Conservation (phyloP, 2,329 filamentous ascomycete species). For the Xylariaceae sp. region DNA sequence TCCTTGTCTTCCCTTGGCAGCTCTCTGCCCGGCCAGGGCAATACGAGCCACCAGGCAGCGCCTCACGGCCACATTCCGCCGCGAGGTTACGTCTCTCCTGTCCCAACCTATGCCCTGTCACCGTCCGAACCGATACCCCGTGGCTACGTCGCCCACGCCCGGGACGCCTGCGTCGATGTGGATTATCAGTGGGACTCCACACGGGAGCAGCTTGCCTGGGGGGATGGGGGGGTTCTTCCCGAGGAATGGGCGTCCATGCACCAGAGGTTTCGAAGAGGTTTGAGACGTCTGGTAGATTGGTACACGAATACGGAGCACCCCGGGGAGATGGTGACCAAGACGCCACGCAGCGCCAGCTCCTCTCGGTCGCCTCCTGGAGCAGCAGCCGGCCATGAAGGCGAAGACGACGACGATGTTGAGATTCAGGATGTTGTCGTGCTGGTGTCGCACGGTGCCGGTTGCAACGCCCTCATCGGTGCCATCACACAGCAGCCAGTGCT, state of each 20-base stretch:
- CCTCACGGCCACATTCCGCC: slow-evolving; percentile 7
- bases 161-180: slow-evolving; percentile 76
- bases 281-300: slow-evolving; percentile 76
- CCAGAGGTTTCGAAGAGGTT: slow-evolving; percentile 71
- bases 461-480: slow-evolving; percentile 89
- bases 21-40: slow-evolving; percentile 9
- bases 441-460: slow-evolving; percentile 90
- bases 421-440: slow-evolving; percentile 75
- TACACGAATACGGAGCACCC: slow-evolving; percentile 55
- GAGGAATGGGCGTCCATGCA: slow-evolving; percentile 98
- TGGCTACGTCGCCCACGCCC: slow-evolving; percentile 84
- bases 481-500: slow-evolving; percentile 87
- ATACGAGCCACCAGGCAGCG: background rate
- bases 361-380: slow-evolving; percentile 5
- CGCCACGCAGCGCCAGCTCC: slow-evolving; percentile 17
- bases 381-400: slow-evolving; percentile 24
- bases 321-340: slow-evolving; percentile 43
- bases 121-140: slow-evolving; percentile 72
- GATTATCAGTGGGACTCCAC: slow-evolving; percentile 97
- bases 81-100: slow-evolving; percentile 62
- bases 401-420: slow-evolving; percentile 47
- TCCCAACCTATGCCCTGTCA: slow-evolving; percentile 77
- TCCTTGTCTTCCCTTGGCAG: slow-evolving; percentile 15
- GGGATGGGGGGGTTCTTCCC: slow-evolving; percentile 76
- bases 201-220: slow-evolving; percentile 69